Base-by-base conservation (phyloP, 805 yeast genomes). In the Priceomyces castillae region DNA sequence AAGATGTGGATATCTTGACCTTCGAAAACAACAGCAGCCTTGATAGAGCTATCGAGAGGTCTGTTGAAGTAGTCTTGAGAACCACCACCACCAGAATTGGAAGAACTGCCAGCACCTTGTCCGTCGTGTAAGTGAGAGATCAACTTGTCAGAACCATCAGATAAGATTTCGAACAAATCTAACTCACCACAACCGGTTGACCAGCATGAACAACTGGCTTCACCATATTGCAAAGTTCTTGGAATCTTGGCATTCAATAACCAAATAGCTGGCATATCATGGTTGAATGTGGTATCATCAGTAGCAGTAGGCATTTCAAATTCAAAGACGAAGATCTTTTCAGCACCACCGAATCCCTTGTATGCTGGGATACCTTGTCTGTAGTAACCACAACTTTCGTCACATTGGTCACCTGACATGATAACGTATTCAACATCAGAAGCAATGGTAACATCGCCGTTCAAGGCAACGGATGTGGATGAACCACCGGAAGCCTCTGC, bases 231-330 rank as follows among this genome's bases (percentile, higher is more conserved):
- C 59, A 83, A 71, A 54, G 97, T 90, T 78, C 99, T 88, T 71
- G 99, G 97, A 61, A 90, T 84, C 76, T 87, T 86, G 49, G 96
- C 96, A 67, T 90, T 90, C 65, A 90, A 80, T 67, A 90, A 74
- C 98, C 98, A 90, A 57, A 90, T 78, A 49, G 99, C 98, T 53
- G 99, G 99, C 98, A 94, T 92, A 67, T 94, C 97, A 59, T 77
- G 76, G 76, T 90, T 90, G 58, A 59, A 64, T 26, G 73, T 59
- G 40, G 73, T 52, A 37, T 76, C 62, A 48, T 76, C 71, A 28
- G 74, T 59, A 53, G 80, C 90, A 46, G 78, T 61, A 51, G 99
- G 99, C 99, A 94, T 94, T 63, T 76, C 73, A 71, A 94, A 94
- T 74, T 92, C 97, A 63, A 94, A 88, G 40, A 89, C 84, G 65